Percentiles rank a stretch among this genome's conserved stretches.
phyloP scores from a whole-genome alignment of 257 asterid species.

The Craterostigma plantagineum region DNA sequence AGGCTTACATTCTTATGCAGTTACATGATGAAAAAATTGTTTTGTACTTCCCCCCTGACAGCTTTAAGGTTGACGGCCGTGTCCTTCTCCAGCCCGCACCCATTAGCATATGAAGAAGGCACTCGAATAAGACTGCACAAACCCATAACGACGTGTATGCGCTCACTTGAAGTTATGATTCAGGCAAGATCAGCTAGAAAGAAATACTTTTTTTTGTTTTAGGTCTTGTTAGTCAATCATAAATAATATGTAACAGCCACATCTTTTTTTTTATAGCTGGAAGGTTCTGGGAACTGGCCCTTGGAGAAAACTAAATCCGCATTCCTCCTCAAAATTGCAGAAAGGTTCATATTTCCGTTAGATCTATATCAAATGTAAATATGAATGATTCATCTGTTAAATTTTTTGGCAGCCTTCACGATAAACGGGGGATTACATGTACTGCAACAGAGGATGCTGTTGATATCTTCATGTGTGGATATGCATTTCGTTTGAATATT shows the following conservation, averaged over 20 bases:
- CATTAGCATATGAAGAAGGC: conserved; percentile 54
- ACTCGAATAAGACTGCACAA: conserved; percentile 27
- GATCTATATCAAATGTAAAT: conserved; percentile 9
- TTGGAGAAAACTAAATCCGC: conserved; percentile 92
- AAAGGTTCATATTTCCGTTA: conserved; percentile 40
- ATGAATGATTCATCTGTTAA: conserved; percentile 12
- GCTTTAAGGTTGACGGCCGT: conserved; percentile 92
- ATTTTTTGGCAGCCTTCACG: conserved; percentile 46
- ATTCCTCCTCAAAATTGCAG: conserved; percentile 82
- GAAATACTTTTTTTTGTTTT: too few relatives aligned
- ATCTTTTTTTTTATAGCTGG: conserved; percentile 47
- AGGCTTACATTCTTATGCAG: too few relatives aligned
- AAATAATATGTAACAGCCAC: too few relatives aligned
- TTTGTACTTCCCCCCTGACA: conserved; percentile 12
- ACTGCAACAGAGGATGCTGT: conserved; percentile 79
- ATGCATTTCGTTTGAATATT: conserved; percentile 84
- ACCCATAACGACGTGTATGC: conserved; percentile 46
- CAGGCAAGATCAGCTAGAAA: conserved; percentile 41
- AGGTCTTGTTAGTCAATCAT: too few relatives aligned
- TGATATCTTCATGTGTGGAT: conserved; percentile 77
- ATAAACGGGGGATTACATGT: conserved; percentile 41
- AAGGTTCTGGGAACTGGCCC: conserved; percentile 99
- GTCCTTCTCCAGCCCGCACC: conserved; percentile 80
- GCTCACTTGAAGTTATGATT: conserved; percentile 77
- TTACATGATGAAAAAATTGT: too few relatives aligned